phyloP scores from a whole-genome alignment of 345 rosid species.

The Tarenaya hassleriana region DNA sequence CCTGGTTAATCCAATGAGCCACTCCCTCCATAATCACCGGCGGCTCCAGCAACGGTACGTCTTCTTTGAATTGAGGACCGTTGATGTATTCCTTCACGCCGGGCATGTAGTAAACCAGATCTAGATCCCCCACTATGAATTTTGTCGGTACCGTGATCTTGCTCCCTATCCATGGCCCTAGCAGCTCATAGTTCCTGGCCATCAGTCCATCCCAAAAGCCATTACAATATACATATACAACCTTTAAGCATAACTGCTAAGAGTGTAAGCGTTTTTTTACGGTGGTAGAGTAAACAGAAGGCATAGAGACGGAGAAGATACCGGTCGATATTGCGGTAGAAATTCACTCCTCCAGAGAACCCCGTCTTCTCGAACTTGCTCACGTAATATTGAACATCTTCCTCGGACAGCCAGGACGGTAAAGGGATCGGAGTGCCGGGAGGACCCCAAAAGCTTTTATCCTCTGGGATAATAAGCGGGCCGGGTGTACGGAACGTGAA shows the following conservation, averaged over 20 bases:
- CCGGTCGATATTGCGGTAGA: slow-evolving; percentile 43
- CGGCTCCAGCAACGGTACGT: slow-evolving; percentile 26
- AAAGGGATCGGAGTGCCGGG: slow-evolving; percentile 38
- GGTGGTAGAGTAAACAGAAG: too few species aligned
- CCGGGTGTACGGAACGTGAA: slow-evolving; percentile 35
- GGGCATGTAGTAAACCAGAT: slow-evolving; percentile 18
- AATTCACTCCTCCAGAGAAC: slow-evolving; percentile 77
- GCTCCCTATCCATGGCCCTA: slow-evolving; percentile 25
- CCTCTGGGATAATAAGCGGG: slow-evolving; percentile 53
- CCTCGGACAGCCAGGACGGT: slow-evolving; percentile 70
- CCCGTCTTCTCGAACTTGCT: slow-evolving; percentile 55
- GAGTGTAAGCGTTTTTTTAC: too few species aligned
- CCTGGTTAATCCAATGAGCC: slow-evolving; percentile 26
- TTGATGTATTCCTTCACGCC: slow-evolving; percentile 26
- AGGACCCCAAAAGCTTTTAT: slow-evolving; percentile 42
- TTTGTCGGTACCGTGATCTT: slow-evolving; percentile 22
- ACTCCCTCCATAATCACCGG: slow-evolving; percentile 25
- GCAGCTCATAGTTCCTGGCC: slow-evolving; percentile 22
- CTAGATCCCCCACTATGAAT: too few species aligned
- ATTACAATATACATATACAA: background rate
- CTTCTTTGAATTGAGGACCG: slow-evolving; percentile 23
- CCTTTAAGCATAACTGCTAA: background rate
- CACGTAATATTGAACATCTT: slow-evolving; percentile 54
- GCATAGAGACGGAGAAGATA: too few species aligned
- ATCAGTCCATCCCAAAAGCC: background rate